Evolutionary conservation across 2,329 filamentous ascomycete genomes (phyloP).

Genomic region (Cadophora sp.): DNA sequence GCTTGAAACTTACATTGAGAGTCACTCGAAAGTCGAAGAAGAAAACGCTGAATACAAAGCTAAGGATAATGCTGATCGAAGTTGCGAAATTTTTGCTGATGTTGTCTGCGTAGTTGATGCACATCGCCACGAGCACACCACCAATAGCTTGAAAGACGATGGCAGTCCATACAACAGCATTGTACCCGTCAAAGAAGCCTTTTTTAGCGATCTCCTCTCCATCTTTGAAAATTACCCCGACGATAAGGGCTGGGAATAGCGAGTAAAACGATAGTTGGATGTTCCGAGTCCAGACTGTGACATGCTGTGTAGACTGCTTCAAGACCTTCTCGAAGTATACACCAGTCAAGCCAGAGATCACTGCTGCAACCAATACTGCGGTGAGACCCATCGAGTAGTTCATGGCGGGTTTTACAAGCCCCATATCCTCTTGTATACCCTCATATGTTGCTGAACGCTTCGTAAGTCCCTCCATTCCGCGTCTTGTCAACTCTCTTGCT

Average conservation of each 20-base stretch:
- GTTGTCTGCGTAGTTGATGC: constrained; percentile 84
- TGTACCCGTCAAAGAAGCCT: constrained; percentile 96
- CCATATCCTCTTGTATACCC: constrained; percentile 75
- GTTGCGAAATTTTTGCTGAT: constrained; percentile 95
- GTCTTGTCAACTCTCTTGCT: constrained; percentile 57
- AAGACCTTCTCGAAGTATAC: constrained; percentile 92
- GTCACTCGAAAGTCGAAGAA: constrained; percentile 85
- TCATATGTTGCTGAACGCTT: constrained; percentile 89
- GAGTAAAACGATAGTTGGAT: constrained; percentile 96
- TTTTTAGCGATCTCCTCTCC: constrained; percentile 81
- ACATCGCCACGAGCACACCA: constrained; percentile 82
- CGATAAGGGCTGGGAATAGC: constrained; percentile 83
- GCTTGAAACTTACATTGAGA: constrained; percentile 63
- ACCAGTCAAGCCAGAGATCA: constrained; percentile 83
- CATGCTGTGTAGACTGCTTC: constrained; percentile 78
- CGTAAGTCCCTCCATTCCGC: constrained; percentile 50
- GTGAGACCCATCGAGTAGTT: constrained; percentile 81
- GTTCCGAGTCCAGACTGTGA: constrained; percentile 92
- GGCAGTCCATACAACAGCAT: constrained; percentile 86
- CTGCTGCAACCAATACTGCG: constrained; percentile 79
- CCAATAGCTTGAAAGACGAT: constrained; percentile 84
- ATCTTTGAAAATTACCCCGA: constrained; percentile 87
- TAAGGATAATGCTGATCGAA: constrained; percentile 88
- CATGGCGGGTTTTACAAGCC: constrained; percentile 60
- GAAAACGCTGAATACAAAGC: constrained; percentile 82